A percentile compares a stretch with the other conserved stretches of the same genome.
phyloP scores from a whole-genome alignment of 176 grass and related monocot genomes.

The Hyparrhenia diplandra region DNA sequence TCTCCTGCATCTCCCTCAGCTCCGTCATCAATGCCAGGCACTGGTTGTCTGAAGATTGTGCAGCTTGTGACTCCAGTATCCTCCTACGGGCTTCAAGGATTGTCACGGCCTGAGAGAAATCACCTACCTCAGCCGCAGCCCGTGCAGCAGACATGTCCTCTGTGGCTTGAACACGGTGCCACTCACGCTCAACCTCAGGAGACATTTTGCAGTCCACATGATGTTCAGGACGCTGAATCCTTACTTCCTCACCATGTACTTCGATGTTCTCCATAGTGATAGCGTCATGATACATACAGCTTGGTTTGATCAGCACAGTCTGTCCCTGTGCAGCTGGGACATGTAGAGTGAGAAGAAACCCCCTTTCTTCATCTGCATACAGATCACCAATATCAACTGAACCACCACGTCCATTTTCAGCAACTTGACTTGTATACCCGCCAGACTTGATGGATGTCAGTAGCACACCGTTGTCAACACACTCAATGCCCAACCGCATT shows the following conservation, averaged over 20 bases:
- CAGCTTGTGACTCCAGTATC: constrained; percentile 44
- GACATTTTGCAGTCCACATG: constrained; percentile 33
- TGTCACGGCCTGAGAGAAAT: constrained; percentile 49
- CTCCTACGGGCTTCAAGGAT: constrained; percentile 59
- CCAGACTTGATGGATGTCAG: constrained; percentile 80
- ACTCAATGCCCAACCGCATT: constrained; percentile 50
- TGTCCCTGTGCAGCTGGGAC: constrained; percentile 42
- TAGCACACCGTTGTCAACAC: constrained; percentile 43
- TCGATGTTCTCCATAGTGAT: constrained; percentile 35
- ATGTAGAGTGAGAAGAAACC: constrained; percentile 52
- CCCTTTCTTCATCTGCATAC: constrained; percentile 95
- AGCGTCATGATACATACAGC: constrained; percentile 51
- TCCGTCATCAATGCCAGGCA: constrained; percentile 61
- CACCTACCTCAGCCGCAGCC: constrained; percentile 53
- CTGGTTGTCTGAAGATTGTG: constrained; percentile 41
- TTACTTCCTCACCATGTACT: constrained; percentile 50
- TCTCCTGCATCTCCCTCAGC: constrained; percentile 81
- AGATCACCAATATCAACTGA: constrained; percentile 70
- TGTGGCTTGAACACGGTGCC: constrained; percentile 60
- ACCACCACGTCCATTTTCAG: constrained; percentile 40
- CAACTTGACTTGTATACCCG: constrained; percentile 48
- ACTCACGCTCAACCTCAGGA: constrained; percentile 71
- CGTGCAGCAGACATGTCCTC: constrained; percentile 74
- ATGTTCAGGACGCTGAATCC: constrained; percentile 36
- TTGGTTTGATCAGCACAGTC: constrained; percentile 47